Conservation (phyloP, 768 basidiomycete species). For the Russula vinacea region DNA sequence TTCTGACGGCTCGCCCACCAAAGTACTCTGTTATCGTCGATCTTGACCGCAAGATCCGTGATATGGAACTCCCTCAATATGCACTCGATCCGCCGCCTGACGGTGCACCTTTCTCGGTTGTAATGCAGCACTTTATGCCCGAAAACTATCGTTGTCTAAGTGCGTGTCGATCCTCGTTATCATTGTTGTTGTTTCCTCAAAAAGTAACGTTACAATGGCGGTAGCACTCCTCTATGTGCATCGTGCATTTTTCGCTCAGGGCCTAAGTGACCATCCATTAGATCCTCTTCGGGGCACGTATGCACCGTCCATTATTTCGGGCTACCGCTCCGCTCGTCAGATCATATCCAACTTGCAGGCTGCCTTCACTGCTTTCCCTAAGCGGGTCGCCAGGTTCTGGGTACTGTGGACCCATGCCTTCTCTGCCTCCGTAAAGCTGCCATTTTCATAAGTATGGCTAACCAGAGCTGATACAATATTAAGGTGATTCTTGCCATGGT, state of each 20-base stretch:
- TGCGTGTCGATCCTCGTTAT: slow-evolving; percentile 37
- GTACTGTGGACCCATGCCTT: slow-evolving; percentile 29
- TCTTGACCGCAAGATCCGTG: slow-evolving; percentile 54
- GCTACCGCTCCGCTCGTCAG: slow-evolving; percentile 27
- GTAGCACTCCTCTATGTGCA: slow-evolving; percentile 70
- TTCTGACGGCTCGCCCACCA: slow-evolving; percentile 60
- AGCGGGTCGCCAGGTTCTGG: slow-evolving; percentile 24
- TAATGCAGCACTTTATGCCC: slow-evolving; percentile 76
- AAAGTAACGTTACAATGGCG: background rate
- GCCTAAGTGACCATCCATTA: slow-evolving; percentile 56
- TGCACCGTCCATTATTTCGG: slow-evolving; percentile 26
- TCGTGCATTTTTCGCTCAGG: slow-evolving; percentile 74
- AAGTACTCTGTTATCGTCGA: slow-evolving; percentile 61
- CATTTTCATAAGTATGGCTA: background rate
- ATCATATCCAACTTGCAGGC: slow-evolving; percentile 16
- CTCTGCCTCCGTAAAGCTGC: slow-evolving; percentile 19
- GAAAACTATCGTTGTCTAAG: slow-evolving; percentile 67
- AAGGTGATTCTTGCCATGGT: slow-evolving; percentile 73
- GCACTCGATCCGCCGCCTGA: slow-evolving; percentile 50
- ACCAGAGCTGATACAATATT: background rate
- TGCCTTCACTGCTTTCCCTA: slow-evolving; percentile 17
- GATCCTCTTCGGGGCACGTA: slow-evolving; percentile 50
- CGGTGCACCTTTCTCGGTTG: slow-evolving; percentile 52
- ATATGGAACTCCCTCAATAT: slow-evolving; percentile 65
- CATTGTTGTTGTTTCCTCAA: background rate